These are phyloP conservation scores for Aspergillus brasiliensis DNA, from an alignment of 2,329 filamentous ascomycete genomes.

Conservation along the genomic window DNA sequence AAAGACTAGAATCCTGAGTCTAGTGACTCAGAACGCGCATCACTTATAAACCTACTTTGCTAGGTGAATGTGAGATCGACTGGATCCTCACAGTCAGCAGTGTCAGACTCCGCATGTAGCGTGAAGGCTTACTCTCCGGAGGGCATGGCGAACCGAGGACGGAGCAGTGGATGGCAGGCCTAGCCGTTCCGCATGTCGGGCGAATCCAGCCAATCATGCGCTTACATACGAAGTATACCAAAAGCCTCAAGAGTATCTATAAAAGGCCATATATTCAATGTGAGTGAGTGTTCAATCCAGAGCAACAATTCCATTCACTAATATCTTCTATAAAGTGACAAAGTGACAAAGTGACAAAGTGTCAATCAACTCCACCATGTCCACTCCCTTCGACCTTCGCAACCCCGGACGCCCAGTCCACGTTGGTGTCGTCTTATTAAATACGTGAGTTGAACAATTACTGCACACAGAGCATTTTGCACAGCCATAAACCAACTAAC, in stretches of 20 bases:
- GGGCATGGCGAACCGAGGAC: constrained; percentile 3
- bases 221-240: not conserved
- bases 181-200: not conserved
- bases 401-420: constrained; percentile 5
- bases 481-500: not conserved
- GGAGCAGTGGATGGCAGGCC: constrained; percentile 2
- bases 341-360: not conserved
- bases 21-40: no score
- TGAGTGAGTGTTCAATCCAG: not conserved
- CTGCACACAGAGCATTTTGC: no score
- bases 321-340: not conserved
- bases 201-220: not conserved
- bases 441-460: not conserved
- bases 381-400: not conserved
- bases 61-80: no score
- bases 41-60: no score
- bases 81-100: no score
- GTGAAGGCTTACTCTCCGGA: not conserved
- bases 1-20: no score
- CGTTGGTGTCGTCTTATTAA: not conserved
- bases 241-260: not conserved
- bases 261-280: not conserved
- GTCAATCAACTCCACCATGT: not conserved
- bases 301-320: not conserved
- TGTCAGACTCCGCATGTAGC: no score